Conservation (phyloP, 1,284 basidiomycete species). For the Phylloporus sp. region DNA sequence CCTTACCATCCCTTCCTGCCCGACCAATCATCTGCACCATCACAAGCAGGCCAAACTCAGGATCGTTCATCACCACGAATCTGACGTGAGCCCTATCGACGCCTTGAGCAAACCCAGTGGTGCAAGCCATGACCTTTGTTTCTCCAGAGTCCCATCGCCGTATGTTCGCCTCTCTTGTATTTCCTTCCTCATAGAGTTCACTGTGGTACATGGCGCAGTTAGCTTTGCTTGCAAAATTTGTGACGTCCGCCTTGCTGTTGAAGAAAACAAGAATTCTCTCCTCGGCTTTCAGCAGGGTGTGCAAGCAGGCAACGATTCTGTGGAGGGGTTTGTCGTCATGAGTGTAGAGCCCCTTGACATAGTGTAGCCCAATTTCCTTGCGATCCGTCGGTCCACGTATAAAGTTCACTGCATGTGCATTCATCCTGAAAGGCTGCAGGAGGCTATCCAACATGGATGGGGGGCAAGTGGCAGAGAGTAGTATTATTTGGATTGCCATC, state of each 20-base stretch:
- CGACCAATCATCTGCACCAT: slow-evolving; percentile 1
- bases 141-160: not conserved
- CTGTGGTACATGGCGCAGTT: not conserved
- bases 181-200: not conserved
- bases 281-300: not conserved
- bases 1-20: slow-evolving; percentile 1
- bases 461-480: not conserved
- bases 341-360: not conserved
- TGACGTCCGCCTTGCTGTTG: not conserved
- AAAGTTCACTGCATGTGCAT: not conserved
- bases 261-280: slow-evolving; percentile 5
- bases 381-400: not conserved
- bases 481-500: not conserved
- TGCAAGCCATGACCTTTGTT: slow-evolving; percentile 9
- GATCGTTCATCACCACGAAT: not conserved
- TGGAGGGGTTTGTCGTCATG: not conserved
- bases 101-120: not conserved
- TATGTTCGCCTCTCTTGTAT: not conserved
- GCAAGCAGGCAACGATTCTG: not conserved
- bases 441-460: not conserved
- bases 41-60: too few relatives aligned
- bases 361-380: not conserved
- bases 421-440: not conserved
- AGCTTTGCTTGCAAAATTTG: not conserved
- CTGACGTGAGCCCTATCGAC: not conserved